Evolutionary conservation across 2,329 filamentous ascomycete species (phyloP).

Genomic region (Ceratocystis harringtonii): DNA sequence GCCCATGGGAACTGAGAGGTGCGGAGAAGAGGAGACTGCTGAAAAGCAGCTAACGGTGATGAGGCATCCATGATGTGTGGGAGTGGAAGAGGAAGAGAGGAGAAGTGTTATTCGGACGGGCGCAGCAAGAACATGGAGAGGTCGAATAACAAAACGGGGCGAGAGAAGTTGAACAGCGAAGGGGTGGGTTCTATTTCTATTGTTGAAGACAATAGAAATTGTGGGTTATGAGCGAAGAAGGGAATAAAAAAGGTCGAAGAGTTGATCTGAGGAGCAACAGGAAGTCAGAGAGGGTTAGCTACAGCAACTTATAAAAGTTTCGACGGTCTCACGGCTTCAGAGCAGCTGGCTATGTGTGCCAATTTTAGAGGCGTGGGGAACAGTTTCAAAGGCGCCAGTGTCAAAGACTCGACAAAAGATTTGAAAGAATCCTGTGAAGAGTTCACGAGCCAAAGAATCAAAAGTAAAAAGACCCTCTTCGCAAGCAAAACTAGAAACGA

Average conservation of each 20-base stretch:
- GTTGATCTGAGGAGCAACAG: conserved; percentile 3
- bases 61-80: conserved; percentile 55
- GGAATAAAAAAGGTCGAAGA: neutral
- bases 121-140: neutral
- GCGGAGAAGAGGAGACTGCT: conserved; percentile 47
- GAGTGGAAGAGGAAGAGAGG: neutral
- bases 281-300: conserved; percentile 7
- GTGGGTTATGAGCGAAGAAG: neutral
- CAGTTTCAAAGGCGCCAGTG: too few species aligned
- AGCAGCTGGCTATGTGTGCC: neutral
- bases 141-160: neutral
- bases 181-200: neutral
- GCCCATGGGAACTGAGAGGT: conserved; percentile 36
- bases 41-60: conserved; percentile 86
- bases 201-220: neutral
- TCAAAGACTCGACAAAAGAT: neutral
- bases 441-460: neutral
- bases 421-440: neutral
- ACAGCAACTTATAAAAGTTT: conserved; percentile 3
- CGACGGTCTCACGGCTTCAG: neutral
- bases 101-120: neutral
- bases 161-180: conserved; percentile 6
- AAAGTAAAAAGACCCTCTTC: neutral
- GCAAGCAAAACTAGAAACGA: neutral
- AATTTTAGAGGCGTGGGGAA: neutral